Conservation (phyloP, 495 filamentous ascomycete genomes). For the Baudoinia panamericana region DNA sequence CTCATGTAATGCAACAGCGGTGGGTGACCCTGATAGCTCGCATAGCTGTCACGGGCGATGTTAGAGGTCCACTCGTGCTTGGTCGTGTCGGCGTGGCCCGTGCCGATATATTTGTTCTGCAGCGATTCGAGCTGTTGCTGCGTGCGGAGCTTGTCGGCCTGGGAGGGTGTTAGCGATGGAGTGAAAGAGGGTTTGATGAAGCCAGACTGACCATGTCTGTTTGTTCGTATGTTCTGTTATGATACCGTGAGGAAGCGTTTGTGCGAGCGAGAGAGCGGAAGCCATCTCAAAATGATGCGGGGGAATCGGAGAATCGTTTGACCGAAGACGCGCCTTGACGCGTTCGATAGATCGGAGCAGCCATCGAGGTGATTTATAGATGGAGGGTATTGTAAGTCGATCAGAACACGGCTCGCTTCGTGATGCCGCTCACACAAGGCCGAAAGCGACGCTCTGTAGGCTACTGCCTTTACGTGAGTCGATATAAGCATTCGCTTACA, state of each 20-base stretch:
- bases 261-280: no score
- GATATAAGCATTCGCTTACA: background rate
- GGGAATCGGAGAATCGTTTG: no score
- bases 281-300: no score
- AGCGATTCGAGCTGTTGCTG: slow-evolving; percentile 94
- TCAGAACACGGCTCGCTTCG: no score
- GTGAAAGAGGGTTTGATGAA: background rate
- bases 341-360: no score
- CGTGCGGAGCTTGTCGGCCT: slow-evolving; percentile 94
- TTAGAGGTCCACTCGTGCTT: slow-evolving; percentile 93
- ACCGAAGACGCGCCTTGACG: no score
- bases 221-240: background rate
- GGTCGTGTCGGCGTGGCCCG: slow-evolving; percentile 95
- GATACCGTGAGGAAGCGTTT: no score
- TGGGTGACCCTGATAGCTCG: slow-evolving; percentile 79
- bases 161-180: background rate
- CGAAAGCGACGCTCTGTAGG: slow-evolving; percentile 7
- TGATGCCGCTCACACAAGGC: no score
- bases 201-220: background rate
- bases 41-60: slow-evolving; percentile 29
- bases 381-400: no score
- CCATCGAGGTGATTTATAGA: no score
- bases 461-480: background rate
- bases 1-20: slow-evolving; percentile 79
- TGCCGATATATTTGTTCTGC: slow-evolving; percentile 87